Evolutionary conservation across 805 yeast species (phyloP).

Genomic region (Kodamaea sagamina): DNA sequence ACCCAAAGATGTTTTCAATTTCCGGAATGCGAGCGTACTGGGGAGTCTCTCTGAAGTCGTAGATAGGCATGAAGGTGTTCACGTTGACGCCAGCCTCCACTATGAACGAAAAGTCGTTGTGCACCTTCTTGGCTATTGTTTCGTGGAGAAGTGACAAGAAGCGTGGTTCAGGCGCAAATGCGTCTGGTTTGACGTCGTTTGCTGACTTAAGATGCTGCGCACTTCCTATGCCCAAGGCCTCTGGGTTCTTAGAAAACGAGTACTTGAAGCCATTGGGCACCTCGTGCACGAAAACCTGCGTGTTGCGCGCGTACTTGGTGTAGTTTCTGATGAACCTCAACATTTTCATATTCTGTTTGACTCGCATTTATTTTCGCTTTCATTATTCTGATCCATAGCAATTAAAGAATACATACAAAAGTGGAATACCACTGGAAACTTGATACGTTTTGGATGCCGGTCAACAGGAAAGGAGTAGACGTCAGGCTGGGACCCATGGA

Average conservation of each 20-base stretch:
- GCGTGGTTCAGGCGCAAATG: slow-evolving; percentile 27
- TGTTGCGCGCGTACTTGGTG: slow-evolving; percentile 9
- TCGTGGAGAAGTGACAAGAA: slow-evolving; percentile 33
- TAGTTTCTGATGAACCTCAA: slow-evolving; percentile 7
- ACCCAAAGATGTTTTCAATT: slow-evolving; percentile 70
- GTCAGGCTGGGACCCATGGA: too few species aligned
- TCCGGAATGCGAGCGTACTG: slow-evolving; percentile 67
- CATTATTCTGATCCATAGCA: too few species aligned
- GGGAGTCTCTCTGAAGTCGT: slow-evolving; percentile 68
- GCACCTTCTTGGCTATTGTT: slow-evolving; percentile 24
- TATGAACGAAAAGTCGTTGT: slow-evolving; percentile 53
- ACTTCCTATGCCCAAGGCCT: slow-evolving; percentile 14
- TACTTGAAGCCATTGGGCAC: slow-evolving; percentile 12
- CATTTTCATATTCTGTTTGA: too few species aligned
- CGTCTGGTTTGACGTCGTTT: slow-evolving; percentile 22
- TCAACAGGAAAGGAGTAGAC: too few species aligned
- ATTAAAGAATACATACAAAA: too few species aligned
- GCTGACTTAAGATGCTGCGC: neutral
- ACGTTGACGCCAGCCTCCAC: slow-evolving; percentile 58
- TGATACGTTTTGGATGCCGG: too few species aligned
- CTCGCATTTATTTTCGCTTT: neutral
- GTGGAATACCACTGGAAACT: too few species aligned
- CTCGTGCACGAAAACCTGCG: slow-evolving; percentile 15
- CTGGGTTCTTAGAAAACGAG: slow-evolving; percentile 15
- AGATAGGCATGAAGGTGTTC: slow-evolving; percentile 63